A percentile compares a stretch with the other conserved stretches of the same genome.
Evolutionary conservation across 495 filamentous ascomycete genomes (phyloP).

Genomic region (Xylaria castorea): DNA sequence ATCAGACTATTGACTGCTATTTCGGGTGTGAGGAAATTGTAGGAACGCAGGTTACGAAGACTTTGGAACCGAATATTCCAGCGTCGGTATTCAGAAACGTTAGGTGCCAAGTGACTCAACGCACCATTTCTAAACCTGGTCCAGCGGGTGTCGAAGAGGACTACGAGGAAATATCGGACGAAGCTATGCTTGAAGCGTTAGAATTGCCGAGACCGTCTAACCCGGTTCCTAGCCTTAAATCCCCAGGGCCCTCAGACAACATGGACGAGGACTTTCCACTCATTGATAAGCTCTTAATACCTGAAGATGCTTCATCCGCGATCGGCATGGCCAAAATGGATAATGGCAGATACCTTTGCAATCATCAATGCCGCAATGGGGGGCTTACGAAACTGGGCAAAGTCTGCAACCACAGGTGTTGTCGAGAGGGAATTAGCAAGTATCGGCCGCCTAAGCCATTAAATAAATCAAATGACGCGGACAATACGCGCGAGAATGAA

Average conservation of each 20-base stretch:
- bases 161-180: slow-evolving; percentile 39
- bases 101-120: slow-evolving; percentile 19
- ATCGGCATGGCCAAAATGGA: slow-evolving; percentile 62
- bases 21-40: slow-evolving; percentile 91
- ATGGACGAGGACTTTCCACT: slow-evolving; percentile 34
- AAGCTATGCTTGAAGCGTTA: slow-evolving; percentile 40
- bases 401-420: slow-evolving; percentile 73
- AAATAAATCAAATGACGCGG: slow-evolving; percentile 27
- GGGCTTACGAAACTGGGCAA: slow-evolving; percentile 67
- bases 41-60: slow-evolving; percentile 71
- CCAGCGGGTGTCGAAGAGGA: slow-evolving; percentile 30
- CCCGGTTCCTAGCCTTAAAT: slow-evolving; percentile 46
- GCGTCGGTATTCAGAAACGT: slow-evolving; percentile 57
- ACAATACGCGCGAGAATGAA: slow-evolving; percentile 30
- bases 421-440: slow-evolving; percentile 84
- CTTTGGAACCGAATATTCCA: slow-evolving; percentile 68
- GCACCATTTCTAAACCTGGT: not conserved
- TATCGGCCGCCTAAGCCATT: slow-evolving; percentile 65
- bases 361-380: slow-evolving; percentile 75
- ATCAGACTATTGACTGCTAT: slow-evolving; percentile 71
- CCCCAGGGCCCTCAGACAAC: slow-evolving; percentile 62
- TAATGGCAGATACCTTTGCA: slow-evolving; percentile 89
- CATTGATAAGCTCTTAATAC: slow-evolving; percentile 28
- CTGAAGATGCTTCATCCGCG: not conserved
- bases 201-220: slow-evolving; percentile 19